Evolutionary conservation across 257 asterid genomes (phyloP).

Genomic region (Penstemon newberryi): DNA sequence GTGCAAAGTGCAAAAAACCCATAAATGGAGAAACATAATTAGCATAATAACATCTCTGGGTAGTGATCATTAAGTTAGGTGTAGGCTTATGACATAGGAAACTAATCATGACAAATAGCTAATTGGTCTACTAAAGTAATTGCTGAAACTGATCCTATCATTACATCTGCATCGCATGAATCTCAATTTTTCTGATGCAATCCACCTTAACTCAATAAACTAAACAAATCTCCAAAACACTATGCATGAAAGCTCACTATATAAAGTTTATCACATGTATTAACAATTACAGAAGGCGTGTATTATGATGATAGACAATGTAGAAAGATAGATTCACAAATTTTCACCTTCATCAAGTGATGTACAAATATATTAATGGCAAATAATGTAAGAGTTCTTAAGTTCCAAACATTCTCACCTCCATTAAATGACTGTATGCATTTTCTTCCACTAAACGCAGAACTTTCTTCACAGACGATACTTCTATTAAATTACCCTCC

Average conservation of each 20-base stretch:
- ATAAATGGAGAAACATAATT: not conserved
- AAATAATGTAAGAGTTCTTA: constrained; percentile 10
- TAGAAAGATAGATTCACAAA: constrained; percentile 1
- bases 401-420: constrained; percentile 50
- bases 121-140: not conserved
- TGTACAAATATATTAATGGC: not conserved
- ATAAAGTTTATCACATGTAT: not conserved
- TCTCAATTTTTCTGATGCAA: constrained; percentile 4
- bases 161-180: constrained; percentile 1
- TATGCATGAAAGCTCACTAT: constrained; percentile 7
- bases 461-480: constrained; percentile 37
- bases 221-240: constrained; percentile 3
- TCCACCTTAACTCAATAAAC: constrained; percentile 4
- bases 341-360: no score
- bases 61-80: not conserved
- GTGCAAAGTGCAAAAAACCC: no score
- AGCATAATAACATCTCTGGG: constrained; percentile 3
- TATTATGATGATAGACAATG: not conserved
- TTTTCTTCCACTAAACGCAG: constrained; percentile 63
- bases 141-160: constrained; percentile 5
- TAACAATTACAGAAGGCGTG: no score
- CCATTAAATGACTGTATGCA: constrained; percentile 93
- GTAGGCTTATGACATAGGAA: not conserved
- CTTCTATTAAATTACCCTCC: constrained; percentile 51
- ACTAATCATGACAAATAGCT: not conserved